A percentile compares a stretch with the other conserved stretches of the same genome.
Conservation (phyloP, 371 early-diverging fungal genomes). For the Amoeboaphelidium protococcarum region DNA sequence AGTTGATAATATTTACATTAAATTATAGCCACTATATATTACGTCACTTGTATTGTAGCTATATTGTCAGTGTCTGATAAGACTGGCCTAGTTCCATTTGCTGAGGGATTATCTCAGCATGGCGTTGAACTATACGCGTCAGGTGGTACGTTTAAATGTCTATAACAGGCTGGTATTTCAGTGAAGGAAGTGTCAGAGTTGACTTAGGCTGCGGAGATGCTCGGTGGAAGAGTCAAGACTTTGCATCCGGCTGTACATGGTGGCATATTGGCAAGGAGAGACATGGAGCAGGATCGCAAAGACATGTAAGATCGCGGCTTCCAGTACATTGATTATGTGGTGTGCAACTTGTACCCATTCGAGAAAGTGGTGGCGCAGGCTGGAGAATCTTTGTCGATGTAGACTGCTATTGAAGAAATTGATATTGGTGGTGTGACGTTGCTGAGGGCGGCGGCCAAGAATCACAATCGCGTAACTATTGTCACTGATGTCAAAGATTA, state of each 20-base stretch:
- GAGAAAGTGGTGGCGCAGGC: conserved; percentile 65
- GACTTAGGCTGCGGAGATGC: conserved; percentile 77
- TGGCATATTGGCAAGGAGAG: conserved; percentile 69
- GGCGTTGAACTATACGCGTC: conserved; percentile 67
- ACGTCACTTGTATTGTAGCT: too few relatives aligned
- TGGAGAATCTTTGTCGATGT: conserved; percentile 63
- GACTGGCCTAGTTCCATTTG: conserved; percentile 70
- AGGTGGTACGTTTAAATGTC: conserved; percentile 75
- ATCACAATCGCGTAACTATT: conserved; percentile 78
- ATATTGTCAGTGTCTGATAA: conserved; percentile 92
- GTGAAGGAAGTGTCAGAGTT: conserved; percentile 29
- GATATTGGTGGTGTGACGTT: conserved; percentile 95
- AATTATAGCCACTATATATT: too few relatives aligned
- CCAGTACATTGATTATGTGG: conserved; percentile 72
- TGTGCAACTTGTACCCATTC: conserved; percentile 94
- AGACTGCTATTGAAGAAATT: conserved; percentile 92
- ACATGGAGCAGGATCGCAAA: conserved; percentile 50
- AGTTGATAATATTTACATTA: too few relatives aligned
- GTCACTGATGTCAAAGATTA: conserved; percentile 80
- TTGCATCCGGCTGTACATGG: conserved; percentile 95
- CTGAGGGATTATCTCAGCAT: conserved; percentile 40
- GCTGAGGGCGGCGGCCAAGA: conserved; percentile 92
- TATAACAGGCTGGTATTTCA: conserved; percentile 61
- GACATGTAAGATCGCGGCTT: conserved; percentile 69
- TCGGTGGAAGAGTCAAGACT: conserved; percentile 94